Base-by-base conservation (phyloP, 768 basidiomycete species). In the Suillus plorans region DNA sequence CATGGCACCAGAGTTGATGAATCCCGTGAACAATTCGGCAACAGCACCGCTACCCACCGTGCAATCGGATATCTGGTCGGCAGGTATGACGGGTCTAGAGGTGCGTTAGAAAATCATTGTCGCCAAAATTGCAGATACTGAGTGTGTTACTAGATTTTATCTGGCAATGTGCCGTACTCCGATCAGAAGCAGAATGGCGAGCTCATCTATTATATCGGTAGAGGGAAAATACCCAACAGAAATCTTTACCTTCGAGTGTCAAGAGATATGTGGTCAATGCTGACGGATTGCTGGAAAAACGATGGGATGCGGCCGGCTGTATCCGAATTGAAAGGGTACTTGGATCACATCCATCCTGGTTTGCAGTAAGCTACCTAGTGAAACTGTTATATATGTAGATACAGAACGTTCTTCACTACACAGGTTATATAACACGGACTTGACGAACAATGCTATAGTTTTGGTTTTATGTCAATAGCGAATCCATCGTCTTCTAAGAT, bases 401-500 rank as follows among this genome's bases (percentile, higher is more conserved):
- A 55, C 10, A 55, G 5, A 42, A 28, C 5, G 4, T 39, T 10
- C 37, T 41, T 41, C 25, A 22, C 9, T 28, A 41, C 39, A 57
- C 13, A 25, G 25, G 39, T 39, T 45, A 45, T 20, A 58, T 2
- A 58, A 18, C 18, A 58, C 22, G 25, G 16, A 58, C 39, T 59
- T 20, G 31, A 20, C 28, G 37, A 28, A 12, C 25, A 39, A 36
- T 45, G 36, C 64, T 71, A 79, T 52, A 80, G 37, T 60, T 64
- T 80, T 8, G 76, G 63, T 60, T 34, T 67, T 25, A 58, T 52
- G 28, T 68, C 66, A 4, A 78, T 69, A 8, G 62, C 65, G 49
- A 74, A 63, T 14, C 85, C 88, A 62, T 81, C 80, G 8, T 86
- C 85, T 70, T 90, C 84, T 47, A 91, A 73, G 18, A 85, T 81